Percentiles rank a stretch among this genome's conserved stretches.
Evolutionary conservation across 208 protist species (phyloP).

Genomic region (Leishmania tarentolae): DNA sequence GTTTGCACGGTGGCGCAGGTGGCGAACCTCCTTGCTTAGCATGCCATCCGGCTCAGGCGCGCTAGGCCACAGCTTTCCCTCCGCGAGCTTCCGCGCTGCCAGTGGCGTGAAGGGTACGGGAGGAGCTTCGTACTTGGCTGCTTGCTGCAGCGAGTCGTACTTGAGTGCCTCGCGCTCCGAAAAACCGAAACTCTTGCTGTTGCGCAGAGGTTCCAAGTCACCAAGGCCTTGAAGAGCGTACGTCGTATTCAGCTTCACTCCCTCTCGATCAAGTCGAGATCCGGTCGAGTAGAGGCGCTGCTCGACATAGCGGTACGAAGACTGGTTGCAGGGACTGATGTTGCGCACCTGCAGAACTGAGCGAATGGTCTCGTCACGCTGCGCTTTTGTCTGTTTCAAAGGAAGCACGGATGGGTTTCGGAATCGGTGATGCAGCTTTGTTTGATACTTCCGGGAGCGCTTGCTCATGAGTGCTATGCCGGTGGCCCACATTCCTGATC

Average conservation of each 20-base stretch:
- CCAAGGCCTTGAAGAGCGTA: slow-evolving; percentile 90
- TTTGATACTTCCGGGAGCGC: slow-evolving; percentile 54
- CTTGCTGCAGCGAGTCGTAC: slow-evolving; percentile 72
- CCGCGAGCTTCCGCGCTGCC: slow-evolving; percentile 82
- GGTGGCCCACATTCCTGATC: slow-evolving; percentile 22
- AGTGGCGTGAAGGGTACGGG: slow-evolving; percentile 83
- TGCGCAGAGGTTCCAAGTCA: slow-evolving; percentile 85
- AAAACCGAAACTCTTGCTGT: slow-evolving; percentile 85
- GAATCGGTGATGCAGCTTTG: slow-evolving; percentile 82
- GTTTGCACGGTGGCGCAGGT: slow-evolving; percentile 73
- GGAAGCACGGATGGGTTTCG: slow-evolving; percentile 69
- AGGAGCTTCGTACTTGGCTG: slow-evolving; percentile 70
- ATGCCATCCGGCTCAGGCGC: slow-evolving; percentile 79
- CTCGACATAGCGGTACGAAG: slow-evolving; percentile 75
- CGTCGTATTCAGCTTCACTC: slow-evolving; percentile 78
- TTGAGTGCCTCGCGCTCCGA: slow-evolving; percentile 76
- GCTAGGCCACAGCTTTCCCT: slow-evolving; percentile 86
- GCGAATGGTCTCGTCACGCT: slow-evolving; percentile 77
- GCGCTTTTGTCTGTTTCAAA: slow-evolving; percentile 70
- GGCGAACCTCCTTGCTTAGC: slow-evolving; percentile 80
- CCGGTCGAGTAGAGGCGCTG: slow-evolving; percentile 78
- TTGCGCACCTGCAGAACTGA: slow-evolving; percentile 47
- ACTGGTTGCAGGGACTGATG: slow-evolving; percentile 58
- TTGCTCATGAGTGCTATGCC: slow-evolving; percentile 37
- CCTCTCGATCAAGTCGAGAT: slow-evolving; percentile 83